Evolutionary conservation across 768 basidiomycete species (phyloP).

Genomic region (Tulasnella sp.): DNA sequence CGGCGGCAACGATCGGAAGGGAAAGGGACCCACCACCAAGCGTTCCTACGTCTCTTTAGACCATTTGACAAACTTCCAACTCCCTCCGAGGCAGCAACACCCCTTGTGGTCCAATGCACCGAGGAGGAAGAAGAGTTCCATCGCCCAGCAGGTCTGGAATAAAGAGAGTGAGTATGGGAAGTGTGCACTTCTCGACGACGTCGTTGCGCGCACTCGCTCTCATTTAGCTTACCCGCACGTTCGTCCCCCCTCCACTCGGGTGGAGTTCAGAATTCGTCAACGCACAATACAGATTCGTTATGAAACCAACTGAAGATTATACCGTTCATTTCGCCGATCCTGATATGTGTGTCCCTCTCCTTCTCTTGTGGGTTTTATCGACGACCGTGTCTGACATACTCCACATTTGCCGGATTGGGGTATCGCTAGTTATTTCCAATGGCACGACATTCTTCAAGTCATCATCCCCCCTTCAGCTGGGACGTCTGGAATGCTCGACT

Average conservation of each 20-base stretch:
- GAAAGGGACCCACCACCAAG: constrained; percentile 5
- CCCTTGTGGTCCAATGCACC: constrained; percentile 51
- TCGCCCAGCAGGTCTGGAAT: constrained; percentile 64
- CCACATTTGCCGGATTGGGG: too few relatives aligned
- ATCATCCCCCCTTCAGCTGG: constrained; percentile 60
- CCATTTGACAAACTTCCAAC: constrained; percentile 87
- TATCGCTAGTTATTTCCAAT: constrained; percentile 82
- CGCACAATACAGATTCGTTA: constrained; percentile 90
- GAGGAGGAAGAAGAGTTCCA: constrained; percentile 66
- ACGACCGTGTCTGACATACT: too few relatives aligned
- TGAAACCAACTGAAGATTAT: constrained; percentile 87
- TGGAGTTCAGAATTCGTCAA: constrained; percentile 75
- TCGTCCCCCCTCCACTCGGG: constrained; percentile 3
- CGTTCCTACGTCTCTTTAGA: constrained; percentile 37
- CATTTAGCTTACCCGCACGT: constrained; percentile 20
- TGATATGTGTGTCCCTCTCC: constrained; percentile 64
- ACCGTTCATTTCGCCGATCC: constrained; percentile 96
- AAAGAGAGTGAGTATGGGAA: constrained; percentile 72
- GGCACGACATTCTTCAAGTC: constrained; percentile 92
- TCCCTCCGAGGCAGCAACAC: constrained; percentile 71
- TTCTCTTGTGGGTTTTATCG: constrained; percentile 19
- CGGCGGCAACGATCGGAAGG: constrained; percentile 2
- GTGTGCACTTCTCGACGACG: constrained; percentile 1
- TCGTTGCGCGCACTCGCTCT: background rate
- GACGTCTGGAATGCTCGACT: constrained; percentile 56